These are phyloP conservation scores for Ceratocystis ficicola DNA, from an alignment of 2,329 filamentous ascomycete genomes.

Conservation along the genomic window DNA sequence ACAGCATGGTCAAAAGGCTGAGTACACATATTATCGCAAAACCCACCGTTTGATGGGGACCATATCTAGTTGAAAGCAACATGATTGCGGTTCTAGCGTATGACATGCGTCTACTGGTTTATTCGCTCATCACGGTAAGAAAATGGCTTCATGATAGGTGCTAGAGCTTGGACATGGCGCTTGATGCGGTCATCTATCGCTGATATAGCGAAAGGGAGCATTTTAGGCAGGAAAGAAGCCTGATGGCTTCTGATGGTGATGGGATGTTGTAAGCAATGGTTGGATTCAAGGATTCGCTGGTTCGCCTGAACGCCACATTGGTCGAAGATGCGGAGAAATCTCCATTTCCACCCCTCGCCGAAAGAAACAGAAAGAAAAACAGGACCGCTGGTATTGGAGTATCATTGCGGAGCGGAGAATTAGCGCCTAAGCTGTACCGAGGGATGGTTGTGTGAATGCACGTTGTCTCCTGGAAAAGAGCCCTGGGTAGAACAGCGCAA, in stretches of 20 bases:
- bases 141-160: not conserved
- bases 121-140: not conserved
- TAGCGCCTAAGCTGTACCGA: not conserved
- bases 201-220: not conserved
- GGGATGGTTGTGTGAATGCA: not conserved
- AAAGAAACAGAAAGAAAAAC: constrained; percentile 1
- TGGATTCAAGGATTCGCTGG: constrained; percentile 12
- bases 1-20: not conserved
- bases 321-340: not conserved
- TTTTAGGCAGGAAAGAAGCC: not conserved
- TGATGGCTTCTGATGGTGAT: not conserved
- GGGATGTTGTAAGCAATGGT: not conserved
- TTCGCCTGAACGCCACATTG: constrained; percentile 9
- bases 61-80: too few relatives aligned
- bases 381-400: not conserved
- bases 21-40: too few relatives aligned
- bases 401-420: not conserved
- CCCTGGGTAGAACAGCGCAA: not conserved
- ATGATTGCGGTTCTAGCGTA: not conserved
- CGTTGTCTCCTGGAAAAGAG: constrained; percentile 4
- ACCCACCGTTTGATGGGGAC: too few relatives aligned
- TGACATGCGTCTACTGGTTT: not conserved
- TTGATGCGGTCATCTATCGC: not conserved
- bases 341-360: not conserved
- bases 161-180: not conserved